Conservation (phyloP, 2,329 filamentous ascomycete genomes). For the Talaromyces piceae region DNA sequence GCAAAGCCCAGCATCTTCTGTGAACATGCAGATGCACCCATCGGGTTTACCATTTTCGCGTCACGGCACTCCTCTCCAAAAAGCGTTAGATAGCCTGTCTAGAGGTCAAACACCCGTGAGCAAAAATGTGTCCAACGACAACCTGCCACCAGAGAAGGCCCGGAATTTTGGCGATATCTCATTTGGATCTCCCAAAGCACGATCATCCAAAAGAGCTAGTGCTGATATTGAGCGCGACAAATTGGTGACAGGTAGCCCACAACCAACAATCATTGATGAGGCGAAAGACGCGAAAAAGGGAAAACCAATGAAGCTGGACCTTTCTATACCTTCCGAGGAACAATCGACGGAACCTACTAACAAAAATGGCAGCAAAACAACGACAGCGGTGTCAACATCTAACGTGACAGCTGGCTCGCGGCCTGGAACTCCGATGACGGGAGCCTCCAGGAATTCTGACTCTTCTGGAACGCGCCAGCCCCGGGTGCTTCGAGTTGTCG, state of each 20-base stretch:
- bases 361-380: constrained; percentile 19
- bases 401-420: constrained; percentile 30
- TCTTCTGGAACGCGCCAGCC: constrained; percentile 35
- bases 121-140: constrained; percentile 16
- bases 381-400: constrained; percentile 11
- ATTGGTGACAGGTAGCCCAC: constrained; percentile 14
- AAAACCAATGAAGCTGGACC: constrained; percentile 29
- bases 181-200: constrained; percentile 34
- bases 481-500: constrained; percentile 50
- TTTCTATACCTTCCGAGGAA: constrained; percentile 17
- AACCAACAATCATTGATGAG: constrained; percentile 10
- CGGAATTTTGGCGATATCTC: constrained; percentile 33
- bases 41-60: constrained; percentile 23
- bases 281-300: constrained; percentile 16
- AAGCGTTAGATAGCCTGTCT: constrained; percentile 17
- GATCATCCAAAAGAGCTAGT: constrained; percentile 23
- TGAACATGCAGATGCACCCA: constrained; percentile 11
- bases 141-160: constrained; percentile 16
- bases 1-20: constrained; percentile 22
- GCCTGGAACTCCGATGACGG: constrained; percentile 41
- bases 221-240: constrained; percentile 14
- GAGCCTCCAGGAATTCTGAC: constrained; percentile 30
- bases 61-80: constrained; percentile 24
- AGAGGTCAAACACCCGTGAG: constrained; percentile 22
- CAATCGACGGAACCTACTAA: constrained; percentile 13